Evolutionary conservation across 176 grass and related monocot genomes (phyloP).

Genomic region (Raddia distichophylla): DNA sequence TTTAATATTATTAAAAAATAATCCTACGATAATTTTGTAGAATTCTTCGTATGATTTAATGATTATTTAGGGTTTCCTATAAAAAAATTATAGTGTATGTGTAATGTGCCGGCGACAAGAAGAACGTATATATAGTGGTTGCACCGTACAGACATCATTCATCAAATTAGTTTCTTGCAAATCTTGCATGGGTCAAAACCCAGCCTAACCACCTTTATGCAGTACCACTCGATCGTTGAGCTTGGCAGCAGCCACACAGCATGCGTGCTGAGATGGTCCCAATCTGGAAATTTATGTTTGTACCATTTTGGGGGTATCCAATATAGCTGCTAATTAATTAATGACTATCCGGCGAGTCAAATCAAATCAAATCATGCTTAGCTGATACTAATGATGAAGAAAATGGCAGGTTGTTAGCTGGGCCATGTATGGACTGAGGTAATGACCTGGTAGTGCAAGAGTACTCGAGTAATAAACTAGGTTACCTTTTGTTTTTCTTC

Average conservation of each 20-base stretch:
- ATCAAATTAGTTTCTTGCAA: not conserved
- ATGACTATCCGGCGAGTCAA: not conserved
- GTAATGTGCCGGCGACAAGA: not conserved
- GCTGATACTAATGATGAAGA: not conserved
- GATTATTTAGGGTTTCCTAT: not conserved
- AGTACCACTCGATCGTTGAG: not conserved
- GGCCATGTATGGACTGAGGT: not conserved
- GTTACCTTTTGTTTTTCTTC: too few relatives aligned
- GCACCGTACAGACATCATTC: not conserved
- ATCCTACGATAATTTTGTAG: too few relatives aligned
- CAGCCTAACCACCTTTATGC: not conserved
- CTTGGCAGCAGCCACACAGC: not conserved
- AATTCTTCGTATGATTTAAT: too few relatives aligned
- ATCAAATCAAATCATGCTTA: not conserved
- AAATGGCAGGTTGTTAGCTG: not conserved
- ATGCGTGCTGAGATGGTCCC: conserved; percentile 8
- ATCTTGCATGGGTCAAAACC: not conserved
- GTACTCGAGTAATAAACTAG: too few relatives aligned
- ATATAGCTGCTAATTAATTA: not conserved
- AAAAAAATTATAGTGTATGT: not conserved
- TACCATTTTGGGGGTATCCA: not conserved
- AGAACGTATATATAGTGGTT: not conserved
- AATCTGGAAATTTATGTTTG: not conserved
- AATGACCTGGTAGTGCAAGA: not conserved
- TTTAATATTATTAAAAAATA: too few relatives aligned